These are phyloP conservation scores for Eucalyptus shirleyi DNA, from an alignment of 345 rosid species.

Conservation along the genomic window DNA sequence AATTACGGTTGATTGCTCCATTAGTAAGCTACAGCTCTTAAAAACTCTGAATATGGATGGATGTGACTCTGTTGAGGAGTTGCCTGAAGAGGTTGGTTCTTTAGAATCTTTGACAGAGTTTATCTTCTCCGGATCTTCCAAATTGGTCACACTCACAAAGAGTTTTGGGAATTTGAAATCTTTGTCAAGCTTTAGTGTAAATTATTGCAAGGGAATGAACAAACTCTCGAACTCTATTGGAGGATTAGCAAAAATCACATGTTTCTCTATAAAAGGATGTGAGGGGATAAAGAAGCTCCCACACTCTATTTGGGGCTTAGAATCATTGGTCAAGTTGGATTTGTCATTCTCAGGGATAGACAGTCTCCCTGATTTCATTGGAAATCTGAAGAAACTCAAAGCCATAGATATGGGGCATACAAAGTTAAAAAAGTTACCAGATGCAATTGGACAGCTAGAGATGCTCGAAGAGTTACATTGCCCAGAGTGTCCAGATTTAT, in stretches of 20 bases:
- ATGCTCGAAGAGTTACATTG: background rate
- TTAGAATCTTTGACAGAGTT: background rate
- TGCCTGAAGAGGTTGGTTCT: background rate
- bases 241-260: background rate
- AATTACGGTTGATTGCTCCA: background rate
- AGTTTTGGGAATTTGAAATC: background rate
- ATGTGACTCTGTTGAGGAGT: background rate
- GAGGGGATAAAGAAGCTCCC: background rate
- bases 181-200: background rate
- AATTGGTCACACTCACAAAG: background rate
- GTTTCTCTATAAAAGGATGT: background rate
- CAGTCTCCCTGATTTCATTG: background rate
- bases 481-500: fast-evolving
- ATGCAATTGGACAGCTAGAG: background rate
- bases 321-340: background rate
- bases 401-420: background rate
- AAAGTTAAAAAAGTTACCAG: background rate
- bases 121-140: background rate
- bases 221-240: background rate
- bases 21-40: background rate
- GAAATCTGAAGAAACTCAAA: background rate
- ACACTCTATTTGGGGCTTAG: fast-evolving
- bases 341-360: background rate
- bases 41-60: background rate
- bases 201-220: background rate